Base-by-base conservation (phyloP, 2,329 filamentous ascomycete species). In the Phaeoacremonium minimum region DNA sequence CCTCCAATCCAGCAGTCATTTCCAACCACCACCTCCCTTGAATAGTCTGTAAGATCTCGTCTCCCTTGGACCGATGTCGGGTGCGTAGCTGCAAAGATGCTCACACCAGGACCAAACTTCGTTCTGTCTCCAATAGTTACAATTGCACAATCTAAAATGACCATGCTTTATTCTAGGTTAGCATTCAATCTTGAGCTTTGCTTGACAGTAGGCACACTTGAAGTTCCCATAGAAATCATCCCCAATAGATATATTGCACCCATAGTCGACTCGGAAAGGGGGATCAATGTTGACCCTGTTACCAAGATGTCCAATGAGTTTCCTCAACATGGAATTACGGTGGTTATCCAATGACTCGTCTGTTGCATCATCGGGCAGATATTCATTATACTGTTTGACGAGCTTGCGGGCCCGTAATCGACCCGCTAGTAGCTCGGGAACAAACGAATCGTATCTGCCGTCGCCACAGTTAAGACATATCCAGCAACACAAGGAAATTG, bases 121-220 rank as follows among this genome's bases (percentile, higher is more conserved):
- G 85, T 85, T 18, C 85, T 74, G 17, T 82, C 71, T 0, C 86
- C 86, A 32, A 90, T 83, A 4, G 57, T 65, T 28, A 90, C 80
- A 3, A 77, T 64, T 45, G 78, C 84, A n/a, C 80, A 87, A 53
- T 91, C 86, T 12, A 89, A 64, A 41, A 89, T 81, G 3, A 78
- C 77, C 37, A 73, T 52, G 41, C 67, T 70, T 22, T n/a, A 13
- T 17, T 9, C 15, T 2, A 13, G 17, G 15, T 34, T 18, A 33
- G 13, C 3, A 30, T 12, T 73, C 67, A 63, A 71, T 71, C 38
- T 53, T 53, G 39, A 51, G 48, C 38, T 3, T 15, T 14, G 3
- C 9, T n/a, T 33, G n/a, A n/a, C 6, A 16, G 3, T 5, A 4
- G 7, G 34, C 50, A n/a, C 37, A 64, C 61, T 73, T 73, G 53